Evolutionary conservation across 306 rosid species (phyloP).

Genomic region (Rosa rugosa): DNA sequence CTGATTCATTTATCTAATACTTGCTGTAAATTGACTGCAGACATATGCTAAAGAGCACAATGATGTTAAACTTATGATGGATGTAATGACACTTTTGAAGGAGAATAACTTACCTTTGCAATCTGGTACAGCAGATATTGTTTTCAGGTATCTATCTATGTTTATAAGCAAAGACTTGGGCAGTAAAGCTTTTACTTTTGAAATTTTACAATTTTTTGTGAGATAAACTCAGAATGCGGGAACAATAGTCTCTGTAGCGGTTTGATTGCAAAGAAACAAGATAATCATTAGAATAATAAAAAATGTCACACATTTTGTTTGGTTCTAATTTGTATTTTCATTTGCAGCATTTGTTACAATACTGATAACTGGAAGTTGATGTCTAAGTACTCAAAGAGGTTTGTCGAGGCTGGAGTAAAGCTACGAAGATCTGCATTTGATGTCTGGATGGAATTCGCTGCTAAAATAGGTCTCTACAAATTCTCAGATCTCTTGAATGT

Average conservation of each 20-base stretch:
- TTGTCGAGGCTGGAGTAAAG: conserved; percentile 73
- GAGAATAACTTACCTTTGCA: conserved; percentile 77
- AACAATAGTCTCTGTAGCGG: background rate
- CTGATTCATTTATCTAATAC: conserved; percentile 18
- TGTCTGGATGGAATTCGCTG: conserved; percentile 74
- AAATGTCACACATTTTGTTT: background rate
- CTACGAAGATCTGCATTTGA: conserved; percentile 69
- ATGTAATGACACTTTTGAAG: conserved; percentile 70
- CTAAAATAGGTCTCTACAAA: conserved; percentile 56
- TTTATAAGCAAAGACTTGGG: background rate
- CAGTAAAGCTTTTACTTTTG: background rate
- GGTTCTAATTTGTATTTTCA: conserved; percentile 24
- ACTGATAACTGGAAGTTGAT: conserved; percentile 68
- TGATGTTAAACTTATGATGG: conserved; percentile 66
- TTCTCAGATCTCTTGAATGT: conserved; percentile 15
- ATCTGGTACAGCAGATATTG: conserved; percentile 94
- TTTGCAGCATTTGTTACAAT: conserved; percentile 81
- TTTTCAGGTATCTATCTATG: conserved; percentile 65
- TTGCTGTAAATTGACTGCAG: conserved; percentile 43
- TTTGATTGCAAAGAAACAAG: background rate
- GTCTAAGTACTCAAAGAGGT: conserved; percentile 65
- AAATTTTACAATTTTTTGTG: background rate
- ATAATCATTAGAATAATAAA: background rate
- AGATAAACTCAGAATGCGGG: background rate
- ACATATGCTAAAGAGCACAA: conserved; percentile 60